Evolutionary conservation across 331 rosid species (phyloP).

Genomic region (Acacia pycnantha): DNA sequence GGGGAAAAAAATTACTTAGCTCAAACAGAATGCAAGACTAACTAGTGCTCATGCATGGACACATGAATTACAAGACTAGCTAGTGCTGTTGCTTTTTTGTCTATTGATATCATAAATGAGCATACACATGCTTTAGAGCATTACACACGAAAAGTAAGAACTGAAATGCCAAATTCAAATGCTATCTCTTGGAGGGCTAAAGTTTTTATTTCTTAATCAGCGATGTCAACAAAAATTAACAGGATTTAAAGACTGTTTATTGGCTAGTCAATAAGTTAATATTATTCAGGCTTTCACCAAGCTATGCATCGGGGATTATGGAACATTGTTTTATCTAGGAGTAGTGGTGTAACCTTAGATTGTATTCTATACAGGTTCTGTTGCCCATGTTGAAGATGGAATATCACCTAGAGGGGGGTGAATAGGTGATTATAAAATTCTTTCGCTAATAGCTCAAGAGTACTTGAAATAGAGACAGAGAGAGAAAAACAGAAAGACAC

Average conservation of each 20-base stretch:
- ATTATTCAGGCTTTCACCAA: background rate
- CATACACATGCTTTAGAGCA: slow-evolving; percentile 68
- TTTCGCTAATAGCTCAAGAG: too few relatives aligned
- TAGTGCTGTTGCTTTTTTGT: background rate
- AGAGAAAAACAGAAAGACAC: too few relatives aligned
- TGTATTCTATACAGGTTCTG: background rate
- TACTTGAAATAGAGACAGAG: too few relatives aligned
- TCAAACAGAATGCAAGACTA: too few relatives aligned
- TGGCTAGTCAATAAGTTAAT: background rate
- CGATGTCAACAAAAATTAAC: slow-evolving; percentile 8
- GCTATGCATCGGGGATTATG: background rate
- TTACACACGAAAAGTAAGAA: slow-evolving; percentile 48
- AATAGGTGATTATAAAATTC: too few relatives aligned
- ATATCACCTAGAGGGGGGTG: too few relatives aligned
- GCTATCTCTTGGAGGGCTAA: slow-evolving; percentile 70
- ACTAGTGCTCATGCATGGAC: too few relatives aligned
- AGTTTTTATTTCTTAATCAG: slow-evolving; percentile 49
- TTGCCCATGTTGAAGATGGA: too few relatives aligned
- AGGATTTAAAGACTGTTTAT: background rate
- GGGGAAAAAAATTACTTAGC: too few relatives aligned
- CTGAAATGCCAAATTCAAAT: slow-evolving; percentile 61
- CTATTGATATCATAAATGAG: slow-evolving; percentile 67
- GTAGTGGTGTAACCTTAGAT: background rate
- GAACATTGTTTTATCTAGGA: background rate
- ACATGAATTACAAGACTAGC: too few relatives aligned